A percentile compares a stretch with the other conserved stretches of the same genome.
Evolutionary conservation across 2,329 filamentous ascomycete species (phyloP).

Genomic region (Grosmannia serpens): DNA sequence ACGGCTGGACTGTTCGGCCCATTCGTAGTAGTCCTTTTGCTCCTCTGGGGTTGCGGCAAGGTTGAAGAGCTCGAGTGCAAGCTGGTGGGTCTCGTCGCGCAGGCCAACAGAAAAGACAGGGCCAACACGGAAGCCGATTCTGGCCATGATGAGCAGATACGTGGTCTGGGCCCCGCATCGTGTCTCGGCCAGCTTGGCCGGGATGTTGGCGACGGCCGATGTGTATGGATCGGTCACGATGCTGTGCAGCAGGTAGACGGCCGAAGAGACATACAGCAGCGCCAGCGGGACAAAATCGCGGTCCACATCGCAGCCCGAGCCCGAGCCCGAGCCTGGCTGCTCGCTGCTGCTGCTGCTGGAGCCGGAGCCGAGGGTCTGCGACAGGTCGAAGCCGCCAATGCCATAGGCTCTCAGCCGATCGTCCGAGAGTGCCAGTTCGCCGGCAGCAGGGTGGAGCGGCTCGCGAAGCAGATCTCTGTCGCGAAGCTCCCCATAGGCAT

Average conservation of each 20-base stretch:
- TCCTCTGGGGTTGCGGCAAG: slow-evolving; percentile 67
- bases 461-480: slow-evolving; percentile 4
- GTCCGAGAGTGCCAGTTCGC: neutral
- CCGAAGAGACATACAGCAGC: slow-evolving; percentile 35
- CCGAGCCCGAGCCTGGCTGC: neutral
- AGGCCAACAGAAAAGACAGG: slow-evolving; percentile 45
- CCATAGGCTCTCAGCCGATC: slow-evolving; percentile 6
- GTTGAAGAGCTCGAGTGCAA: slow-evolving; percentile 73
- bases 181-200: slow-evolving; percentile 57
- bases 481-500: slow-evolving; percentile 9
- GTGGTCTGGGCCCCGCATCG: slow-evolving; percentile 62
- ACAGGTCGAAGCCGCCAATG: slow-evolving; percentile 9
- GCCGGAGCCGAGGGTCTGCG: neutral
- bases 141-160: slow-evolving; percentile 67
- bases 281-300: slow-evolving; percentile 17
- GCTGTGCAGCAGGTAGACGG: slow-evolving; percentile 37
- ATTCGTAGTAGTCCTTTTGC: slow-evolving; percentile 23
- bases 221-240: slow-evolving; percentile 38
- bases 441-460: slow-evolving; percentile 4
- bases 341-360: neutral
- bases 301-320: neutral
- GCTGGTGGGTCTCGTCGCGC: slow-evolving; percentile 59
- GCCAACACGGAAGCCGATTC: slow-evolving; percentile 66
- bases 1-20: slow-evolving; percentile 12
- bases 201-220: slow-evolving; percentile 44